Evolutionary conservation across 352 stramenopile species (phyloP), one percentile per base, ranked within the genome.

Genomic region (Globisporangium nodosum): DNA sequence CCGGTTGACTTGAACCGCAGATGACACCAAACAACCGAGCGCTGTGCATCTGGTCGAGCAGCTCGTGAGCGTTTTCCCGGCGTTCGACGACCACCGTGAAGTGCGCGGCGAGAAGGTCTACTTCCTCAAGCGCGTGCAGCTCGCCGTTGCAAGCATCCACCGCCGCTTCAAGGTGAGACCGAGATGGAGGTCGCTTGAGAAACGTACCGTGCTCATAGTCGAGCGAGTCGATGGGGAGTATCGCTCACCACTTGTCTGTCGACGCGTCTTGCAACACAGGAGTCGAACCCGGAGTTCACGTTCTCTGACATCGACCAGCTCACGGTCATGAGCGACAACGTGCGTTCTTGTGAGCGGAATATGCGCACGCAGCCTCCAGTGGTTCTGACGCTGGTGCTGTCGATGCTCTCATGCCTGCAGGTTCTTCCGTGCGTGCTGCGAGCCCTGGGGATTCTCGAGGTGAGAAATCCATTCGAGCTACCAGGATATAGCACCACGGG

Each of bases 371-470:
- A 47, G 15, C 24, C 8, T 24, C 11, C 21, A 21, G 9, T 1
- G 15, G 18, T 11, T 42, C 35, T 42, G 35, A 13, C 43, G 7
- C 4, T 21, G n/a, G 7, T 49, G 3, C 33, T 37, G 33, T 37
- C 24, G 24, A 27, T 37, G 33, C 9, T 6, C 0, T 37, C 9
- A 11, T 37, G 1, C 52, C 30, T 50, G 13, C 49, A 85, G 79
- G 81, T 90, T 1, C 57, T 93, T 33, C 83, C 83, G 1, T 93
- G 83, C 60, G 83, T 93, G 39, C 60, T 93, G 13, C 72, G 79
- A 20, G 83, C 81, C 20, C 31, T 90, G 31, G 83, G 79, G 9
- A 77, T 93, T 35, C 71, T 91, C 18, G 68, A 90, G 74, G 82
- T 92, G 72, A 40, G 12, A 3, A 43, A 1, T 50, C 15, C 31